Evolutionary conservation across 2,329 filamentous ascomycete genomes (phyloP).

Genomic region (Clarireedia sp.): DNA sequence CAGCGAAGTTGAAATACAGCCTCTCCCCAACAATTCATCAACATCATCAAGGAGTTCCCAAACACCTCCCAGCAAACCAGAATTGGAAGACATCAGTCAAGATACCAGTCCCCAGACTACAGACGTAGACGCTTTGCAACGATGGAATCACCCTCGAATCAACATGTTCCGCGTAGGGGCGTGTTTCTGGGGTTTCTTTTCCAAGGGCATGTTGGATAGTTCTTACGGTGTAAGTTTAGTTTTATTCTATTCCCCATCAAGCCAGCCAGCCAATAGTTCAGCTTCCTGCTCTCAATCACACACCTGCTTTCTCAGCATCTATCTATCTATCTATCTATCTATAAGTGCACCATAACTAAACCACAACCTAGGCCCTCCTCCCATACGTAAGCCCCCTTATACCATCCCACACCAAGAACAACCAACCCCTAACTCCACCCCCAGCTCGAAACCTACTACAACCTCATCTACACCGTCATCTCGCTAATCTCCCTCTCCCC

Average conservation of each 20-base stretch:
- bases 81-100: constrained; percentile 3
- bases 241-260: neutral
- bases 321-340: too few relatives aligned
- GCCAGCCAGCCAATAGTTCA: neutral
- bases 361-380: constrained; percentile 35
- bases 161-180: constrained; percentile 53
- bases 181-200: constrained; percentile 52
- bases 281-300: neutral
- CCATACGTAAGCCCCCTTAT: constrained; percentile 27
- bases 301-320: too few relatives aligned
- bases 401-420: too few relatives aligned
- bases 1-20: neutral
- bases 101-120: neutral
- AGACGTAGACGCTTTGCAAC: constrained; percentile 32
- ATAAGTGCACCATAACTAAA: neutral
- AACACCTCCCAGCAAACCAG: neutral
- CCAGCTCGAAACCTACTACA: constrained; percentile 41
- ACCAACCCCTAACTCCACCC: neutral
- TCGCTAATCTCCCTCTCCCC: constrained; percentile 61
- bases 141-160: constrained; percentile 54
- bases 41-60: neutral
- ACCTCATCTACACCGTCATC: constrained; percentile 52
- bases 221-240: constrained; percentile 16
- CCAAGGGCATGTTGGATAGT: constrained; percentile 37
- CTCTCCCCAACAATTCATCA: neutral